Percentiles rank a stretch among this genome's conserved stretches.
Evolutionary conservation across 148 eudicot genomes (phyloP).

Genomic region (Rhododendron griersonianum): DNA sequence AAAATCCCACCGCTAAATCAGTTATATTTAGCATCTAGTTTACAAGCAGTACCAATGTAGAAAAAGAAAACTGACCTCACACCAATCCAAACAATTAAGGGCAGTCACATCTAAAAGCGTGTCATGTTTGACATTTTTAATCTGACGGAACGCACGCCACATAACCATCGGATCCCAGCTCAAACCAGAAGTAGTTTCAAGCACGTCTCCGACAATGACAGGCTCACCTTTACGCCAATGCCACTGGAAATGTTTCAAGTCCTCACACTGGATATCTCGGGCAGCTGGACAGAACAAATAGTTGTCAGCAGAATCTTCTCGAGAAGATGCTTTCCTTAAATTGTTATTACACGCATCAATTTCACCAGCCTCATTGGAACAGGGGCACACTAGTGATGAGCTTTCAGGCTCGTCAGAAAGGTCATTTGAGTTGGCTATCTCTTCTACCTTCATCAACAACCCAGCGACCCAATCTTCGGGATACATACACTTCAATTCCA

Average conservation of each 20-base stretch:
- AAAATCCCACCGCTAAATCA: background rate
- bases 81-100: slow-evolving; percentile 58
- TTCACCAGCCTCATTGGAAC: slow-evolving; percentile 10
- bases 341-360: slow-evolving; percentile 1
- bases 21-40: background rate
- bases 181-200: slow-evolving; percentile 50
- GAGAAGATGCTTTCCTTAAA: slow-evolving; percentile 40
- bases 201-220: slow-evolving; percentile 43
- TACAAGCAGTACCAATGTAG: background rate
- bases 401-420: background rate
- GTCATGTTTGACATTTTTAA: slow-evolving; percentile 20
- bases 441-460: slow-evolving; percentile 32
- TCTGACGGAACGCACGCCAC: slow-evolving; percentile 71
- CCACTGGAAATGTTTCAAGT: slow-evolving; percentile 50
- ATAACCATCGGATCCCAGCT: slow-evolving; percentile 76
- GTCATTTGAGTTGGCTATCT: slow-evolving; percentile 5
- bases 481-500: slow-evolving; percentile 34
- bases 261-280: slow-evolving; percentile 25
- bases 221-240: slow-evolving; percentile 64
- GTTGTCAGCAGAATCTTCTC: slow-evolving; percentile 41
- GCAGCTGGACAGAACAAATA: slow-evolving; percentile 48
- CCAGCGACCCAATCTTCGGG: slow-evolving; percentile 24
- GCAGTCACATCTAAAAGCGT: slow-evolving; percentile 32
- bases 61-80: slow-evolving; percentile 41
- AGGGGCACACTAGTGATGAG: slow-evolving; percentile 18